Conservation (phyloP, 257 asterid genomes). For the Fraxinus anomala region DNA sequence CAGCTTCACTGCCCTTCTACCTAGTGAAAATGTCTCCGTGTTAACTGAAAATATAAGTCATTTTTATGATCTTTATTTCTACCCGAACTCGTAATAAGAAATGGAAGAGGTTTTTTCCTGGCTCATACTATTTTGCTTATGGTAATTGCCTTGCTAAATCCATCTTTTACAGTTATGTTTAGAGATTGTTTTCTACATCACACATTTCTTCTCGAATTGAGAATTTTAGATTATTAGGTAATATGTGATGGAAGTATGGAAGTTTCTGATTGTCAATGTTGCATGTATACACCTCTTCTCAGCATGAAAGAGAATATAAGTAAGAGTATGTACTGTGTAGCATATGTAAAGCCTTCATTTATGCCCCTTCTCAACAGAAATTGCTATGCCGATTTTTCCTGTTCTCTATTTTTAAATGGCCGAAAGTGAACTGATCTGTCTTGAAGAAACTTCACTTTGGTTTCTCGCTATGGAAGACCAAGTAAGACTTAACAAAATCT, state of each 20-base stretch:
- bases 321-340: background rate
- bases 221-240: background rate
- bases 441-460: constrained; percentile 1
- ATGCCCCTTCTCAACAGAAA: background rate
- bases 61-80: constrained; percentile 2
- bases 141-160: background rate
- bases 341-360: background rate
- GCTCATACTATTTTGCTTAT: background rate
- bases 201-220: background rate
- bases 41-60: background rate
- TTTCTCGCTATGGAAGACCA: background rate
- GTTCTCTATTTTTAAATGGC: background rate
- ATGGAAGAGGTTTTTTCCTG: background rate
- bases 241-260: background rate
- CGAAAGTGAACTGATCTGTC: background rate
- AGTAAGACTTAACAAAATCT: background rate
- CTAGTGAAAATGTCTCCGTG: background rate
- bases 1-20: background rate
- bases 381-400: background rate
- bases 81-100: background rate
- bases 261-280: background rate
- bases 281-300: background rate
- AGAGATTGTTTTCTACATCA: background rate
- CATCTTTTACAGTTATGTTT: background rate
- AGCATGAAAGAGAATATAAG: background rate